Conservation (phyloP, 2,329 filamentous ascomycete genomes). For the Aureobasidium leucospermi region DNA sequence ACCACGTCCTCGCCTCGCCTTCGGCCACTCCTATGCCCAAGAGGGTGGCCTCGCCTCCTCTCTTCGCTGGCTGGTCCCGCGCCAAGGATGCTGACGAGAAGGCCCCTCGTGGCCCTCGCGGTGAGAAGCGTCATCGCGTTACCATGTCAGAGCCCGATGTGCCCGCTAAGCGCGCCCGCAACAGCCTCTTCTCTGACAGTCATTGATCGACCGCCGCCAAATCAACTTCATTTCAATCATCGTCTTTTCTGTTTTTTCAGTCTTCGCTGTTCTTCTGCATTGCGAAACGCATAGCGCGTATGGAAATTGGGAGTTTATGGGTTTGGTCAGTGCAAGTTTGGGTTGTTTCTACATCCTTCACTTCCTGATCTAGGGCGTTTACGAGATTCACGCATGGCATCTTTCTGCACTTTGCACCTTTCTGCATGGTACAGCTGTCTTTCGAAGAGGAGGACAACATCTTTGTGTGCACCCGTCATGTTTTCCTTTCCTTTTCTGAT, state of each 20-base stretch:
- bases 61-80: slow-evolving; percentile 62
- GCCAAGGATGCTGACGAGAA: slow-evolving; percentile 40
- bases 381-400: background rate
- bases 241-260: background rate
- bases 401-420: background rate
- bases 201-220: background rate
- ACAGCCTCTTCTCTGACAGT: background rate
- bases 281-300: background rate
- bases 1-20: background rate
- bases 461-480: background rate
- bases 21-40: slow-evolving; percentile 14
- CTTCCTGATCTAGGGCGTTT: background rate
- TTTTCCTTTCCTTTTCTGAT: background rate
- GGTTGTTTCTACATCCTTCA: background rate
- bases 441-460: background rate
- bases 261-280: background rate
- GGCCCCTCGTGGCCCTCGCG: background rate
- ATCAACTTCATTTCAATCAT: background rate
- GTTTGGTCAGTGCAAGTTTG: background rate
- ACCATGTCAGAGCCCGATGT: background rate
- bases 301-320: background rate
- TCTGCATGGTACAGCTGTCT: background rate
- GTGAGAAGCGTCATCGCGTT: background rate
- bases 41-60: slow-evolving; percentile 37
- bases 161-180: slow-evolving; percentile 5